Evolutionary conservation across 1,139 yeast genomes (phyloP).

Genomic region (Casaregolazyma lundiana): DNA sequence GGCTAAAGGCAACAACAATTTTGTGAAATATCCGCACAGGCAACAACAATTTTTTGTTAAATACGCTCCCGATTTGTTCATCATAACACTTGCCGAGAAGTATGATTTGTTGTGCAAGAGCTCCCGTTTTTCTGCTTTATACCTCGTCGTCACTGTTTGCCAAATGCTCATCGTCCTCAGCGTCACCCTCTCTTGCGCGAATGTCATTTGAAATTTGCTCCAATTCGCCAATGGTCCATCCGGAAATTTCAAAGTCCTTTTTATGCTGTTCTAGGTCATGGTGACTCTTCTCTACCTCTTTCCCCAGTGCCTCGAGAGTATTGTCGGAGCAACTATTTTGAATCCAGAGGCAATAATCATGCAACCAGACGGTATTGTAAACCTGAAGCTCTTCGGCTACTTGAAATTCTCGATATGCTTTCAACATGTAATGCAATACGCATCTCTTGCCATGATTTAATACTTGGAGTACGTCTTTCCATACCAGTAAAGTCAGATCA

Average conservation of each 20-base stretch:
- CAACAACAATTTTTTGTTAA: too few species aligned
- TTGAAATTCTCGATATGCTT: slow-evolving; percentile 68
- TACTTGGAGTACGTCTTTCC: slow-evolving; percentile 70
- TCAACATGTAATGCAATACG: slow-evolving; percentile 55
- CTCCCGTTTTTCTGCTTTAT: not conserved
- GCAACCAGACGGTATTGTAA: slow-evolving; percentile 73
- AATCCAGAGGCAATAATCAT: slow-evolving; percentile 78
- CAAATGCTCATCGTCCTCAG: not conserved
- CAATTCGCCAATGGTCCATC: slow-evolving; percentile 3
- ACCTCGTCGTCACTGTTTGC: slow-evolving; percentile 7
- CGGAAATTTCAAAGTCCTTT: not conserved
- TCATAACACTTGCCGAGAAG: too few species aligned
- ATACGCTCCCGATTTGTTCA: too few species aligned
- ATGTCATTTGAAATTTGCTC: not conserved
- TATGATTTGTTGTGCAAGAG: not conserved
- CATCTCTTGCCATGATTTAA: slow-evolving; percentile 63
- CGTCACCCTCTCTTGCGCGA: not conserved
- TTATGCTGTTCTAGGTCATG: not conserved
- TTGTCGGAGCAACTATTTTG: slow-evolving; percentile 49
- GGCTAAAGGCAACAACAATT: too few species aligned
- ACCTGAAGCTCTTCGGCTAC: slow-evolving; percentile 84
- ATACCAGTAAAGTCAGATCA: slow-evolving; percentile 52
- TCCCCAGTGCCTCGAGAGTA: slow-evolving; percentile 57
- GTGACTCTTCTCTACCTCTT: slow-evolving; percentile 43
- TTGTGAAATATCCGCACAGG: too few species aligned